phyloP scores from a whole-genome alignment of 2,329 filamentous ascomycete genomes.

The Penicillium sp. region DNA sequence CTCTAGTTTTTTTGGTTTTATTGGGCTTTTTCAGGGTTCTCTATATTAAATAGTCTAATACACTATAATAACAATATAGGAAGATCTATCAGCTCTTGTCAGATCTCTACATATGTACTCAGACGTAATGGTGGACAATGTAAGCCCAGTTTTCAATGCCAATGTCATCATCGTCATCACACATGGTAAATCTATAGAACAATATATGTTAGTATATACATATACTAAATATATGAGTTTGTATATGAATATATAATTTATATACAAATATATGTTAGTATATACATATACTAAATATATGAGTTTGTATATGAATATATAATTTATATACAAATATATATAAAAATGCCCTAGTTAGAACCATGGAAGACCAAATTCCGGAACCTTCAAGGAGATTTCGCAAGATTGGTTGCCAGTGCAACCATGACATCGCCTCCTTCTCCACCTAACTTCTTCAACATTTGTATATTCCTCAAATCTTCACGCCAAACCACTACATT shows the following conservation, averaged over 20 bases:
- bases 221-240: not conserved
- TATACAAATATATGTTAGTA: not conserved
- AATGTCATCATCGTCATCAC: conserved; percentile 13
- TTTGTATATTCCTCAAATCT: not conserved
- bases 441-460: conserved; percentile 6
- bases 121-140: not conserved
- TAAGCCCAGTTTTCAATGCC: conserved; percentile 1
- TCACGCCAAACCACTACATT: not conserved
- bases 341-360: not conserved
- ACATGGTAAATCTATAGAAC: not conserved
- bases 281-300: not conserved
- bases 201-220: not conserved
- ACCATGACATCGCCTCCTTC: conserved; percentile 6
- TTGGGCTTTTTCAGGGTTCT: not conserved
- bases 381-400: not conserved
- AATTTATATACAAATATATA: not conserved
- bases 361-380: not conserved
- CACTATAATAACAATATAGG: not conserved
- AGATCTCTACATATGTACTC: not conserved
- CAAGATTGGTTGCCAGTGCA: conserved; percentile 9
- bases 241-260: not conserved
- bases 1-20: not conserved
- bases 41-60: not conserved
- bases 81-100: not conserved
- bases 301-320: not conserved